Conservation (phyloP, 2,329 filamentous ascomycete species). For the Trichothecium roseum region DNA sequence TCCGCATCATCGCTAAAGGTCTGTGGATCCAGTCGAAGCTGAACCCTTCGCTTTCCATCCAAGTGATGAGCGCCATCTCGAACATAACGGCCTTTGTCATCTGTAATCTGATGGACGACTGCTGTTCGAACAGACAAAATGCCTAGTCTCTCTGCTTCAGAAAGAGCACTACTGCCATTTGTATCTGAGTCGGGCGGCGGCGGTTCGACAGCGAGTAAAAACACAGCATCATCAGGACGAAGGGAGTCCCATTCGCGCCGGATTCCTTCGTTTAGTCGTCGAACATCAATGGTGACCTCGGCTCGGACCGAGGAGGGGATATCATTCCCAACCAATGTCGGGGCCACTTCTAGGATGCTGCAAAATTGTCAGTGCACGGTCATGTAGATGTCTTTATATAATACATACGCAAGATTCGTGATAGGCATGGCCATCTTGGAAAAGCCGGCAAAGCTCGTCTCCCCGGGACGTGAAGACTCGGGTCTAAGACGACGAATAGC, state of each 20-base stretch:
- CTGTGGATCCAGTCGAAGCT: constrained; percentile 70
- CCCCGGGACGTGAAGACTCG: constrained; percentile 50
- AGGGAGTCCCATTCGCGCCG: constrained; percentile 85
- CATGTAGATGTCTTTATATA: too few species aligned
- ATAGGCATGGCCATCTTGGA: constrained; percentile 90
- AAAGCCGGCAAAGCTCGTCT: constrained; percentile 67
- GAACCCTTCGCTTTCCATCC: constrained; percentile 61
- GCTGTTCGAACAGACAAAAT: constrained; percentile 68
- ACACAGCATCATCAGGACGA: constrained; percentile 79
- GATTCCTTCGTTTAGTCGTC: constrained; percentile 63
- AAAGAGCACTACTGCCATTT: constrained; percentile 37
- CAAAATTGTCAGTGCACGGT: constrained; percentile 4
- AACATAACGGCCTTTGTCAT: constrained; percentile 70
- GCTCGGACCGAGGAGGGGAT: constrained; percentile 77
- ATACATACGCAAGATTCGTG: constrained; percentile 55
- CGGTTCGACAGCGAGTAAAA: constrained; percentile 67
- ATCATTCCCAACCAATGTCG: constrained; percentile 71
- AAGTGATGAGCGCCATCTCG: constrained; percentile 49
- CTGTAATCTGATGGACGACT: constrained; percentile 74
- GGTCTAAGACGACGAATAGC: constrained; percentile 72
- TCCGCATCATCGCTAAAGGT: constrained; percentile 72
- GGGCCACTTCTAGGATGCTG: constrained; percentile 71
- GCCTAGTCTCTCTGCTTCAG: constrained; percentile 50
- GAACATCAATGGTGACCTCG: constrained; percentile 77
- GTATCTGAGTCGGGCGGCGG: constrained; percentile 37